phyloP scores from a whole-genome alignment of 164 flowering plant genomes.

The Magnolia kwangsiensis region DNA sequence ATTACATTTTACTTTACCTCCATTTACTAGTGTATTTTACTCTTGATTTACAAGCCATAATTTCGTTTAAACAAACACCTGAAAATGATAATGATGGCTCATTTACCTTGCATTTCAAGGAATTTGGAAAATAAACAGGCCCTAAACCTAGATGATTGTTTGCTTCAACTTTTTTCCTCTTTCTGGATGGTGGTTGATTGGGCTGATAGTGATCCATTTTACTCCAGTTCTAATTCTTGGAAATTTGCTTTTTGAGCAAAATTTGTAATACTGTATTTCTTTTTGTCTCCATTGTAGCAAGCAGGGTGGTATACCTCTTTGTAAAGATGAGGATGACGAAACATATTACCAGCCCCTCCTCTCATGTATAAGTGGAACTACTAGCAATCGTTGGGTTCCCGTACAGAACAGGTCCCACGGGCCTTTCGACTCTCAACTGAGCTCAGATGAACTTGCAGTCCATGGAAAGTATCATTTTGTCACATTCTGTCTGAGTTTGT shows the following conservation, averaged over 20 bases:
- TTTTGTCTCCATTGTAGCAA: constrained; percentile 36
- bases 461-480: constrained; percentile 70
- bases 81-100: too few species aligned
- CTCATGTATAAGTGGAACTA: constrained; percentile 74
- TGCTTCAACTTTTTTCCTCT: neutral
- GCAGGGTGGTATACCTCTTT: constrained; percentile 56
- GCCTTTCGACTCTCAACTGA: constrained; percentile 42
- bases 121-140: too few species aligned
- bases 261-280: constrained; percentile 2
- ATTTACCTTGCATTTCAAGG: too few species aligned
- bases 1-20: too few species aligned
- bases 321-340: constrained; percentile 56
- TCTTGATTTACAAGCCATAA: too few species aligned
- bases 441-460: constrained; percentile 57
- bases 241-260: neutral
- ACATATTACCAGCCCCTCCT: constrained; percentile 76
- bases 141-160: neutral
- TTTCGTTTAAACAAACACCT: too few species aligned
- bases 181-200: neutral
- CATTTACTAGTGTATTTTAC: too few species aligned
- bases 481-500: neutral
- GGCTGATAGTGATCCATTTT: neutral
- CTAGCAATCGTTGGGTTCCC: constrained; percentile 80
- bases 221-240: neutral
- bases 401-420: constrained; percentile 65